Conservation (phyloP, 306 rosid genomes). For the Vigna reflexopilosa region DNA sequence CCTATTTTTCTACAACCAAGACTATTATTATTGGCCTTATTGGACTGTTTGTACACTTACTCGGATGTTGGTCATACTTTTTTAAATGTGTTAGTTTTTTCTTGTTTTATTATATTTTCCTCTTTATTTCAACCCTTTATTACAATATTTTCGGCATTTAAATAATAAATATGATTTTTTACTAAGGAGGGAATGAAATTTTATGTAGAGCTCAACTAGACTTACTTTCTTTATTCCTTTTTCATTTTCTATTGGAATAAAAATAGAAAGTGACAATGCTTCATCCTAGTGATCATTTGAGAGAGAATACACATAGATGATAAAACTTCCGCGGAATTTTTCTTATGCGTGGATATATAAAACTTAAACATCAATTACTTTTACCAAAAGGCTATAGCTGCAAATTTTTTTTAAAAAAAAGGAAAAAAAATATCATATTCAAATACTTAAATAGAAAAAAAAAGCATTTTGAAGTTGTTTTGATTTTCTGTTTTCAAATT, state of each 20-base stretch:
- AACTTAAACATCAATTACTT: conserved; percentile 6
- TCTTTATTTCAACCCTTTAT: neutral
- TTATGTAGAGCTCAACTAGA: neutral
- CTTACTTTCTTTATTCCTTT: neutral
- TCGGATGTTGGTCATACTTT: neutral
- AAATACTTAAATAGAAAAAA: neutral
- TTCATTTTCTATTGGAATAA: neutral
- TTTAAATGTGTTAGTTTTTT: neutral
- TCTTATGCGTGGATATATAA: neutral
- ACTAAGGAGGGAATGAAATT: neutral
- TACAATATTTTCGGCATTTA: neutral
- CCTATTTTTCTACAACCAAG: neutral
- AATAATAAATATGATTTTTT: neutral
- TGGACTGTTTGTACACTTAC: neutral
- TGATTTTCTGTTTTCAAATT: too few relatives aligned
- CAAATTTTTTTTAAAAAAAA: neutral
- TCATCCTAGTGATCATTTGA: neutral
- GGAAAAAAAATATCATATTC: neutral
- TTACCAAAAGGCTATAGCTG: neutral
- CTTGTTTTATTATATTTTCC: neutral
- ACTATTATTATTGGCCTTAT: neutral
- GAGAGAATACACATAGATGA: neutral
- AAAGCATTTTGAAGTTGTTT: too few relatives aligned
- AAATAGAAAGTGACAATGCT: conserved; percentile 10
- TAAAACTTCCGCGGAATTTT: neutral